These are phyloP conservation scores for Suillus subalutaceus DNA, from an alignment of 768 basidiomycete genomes.

Conservation along the genomic window DNA sequence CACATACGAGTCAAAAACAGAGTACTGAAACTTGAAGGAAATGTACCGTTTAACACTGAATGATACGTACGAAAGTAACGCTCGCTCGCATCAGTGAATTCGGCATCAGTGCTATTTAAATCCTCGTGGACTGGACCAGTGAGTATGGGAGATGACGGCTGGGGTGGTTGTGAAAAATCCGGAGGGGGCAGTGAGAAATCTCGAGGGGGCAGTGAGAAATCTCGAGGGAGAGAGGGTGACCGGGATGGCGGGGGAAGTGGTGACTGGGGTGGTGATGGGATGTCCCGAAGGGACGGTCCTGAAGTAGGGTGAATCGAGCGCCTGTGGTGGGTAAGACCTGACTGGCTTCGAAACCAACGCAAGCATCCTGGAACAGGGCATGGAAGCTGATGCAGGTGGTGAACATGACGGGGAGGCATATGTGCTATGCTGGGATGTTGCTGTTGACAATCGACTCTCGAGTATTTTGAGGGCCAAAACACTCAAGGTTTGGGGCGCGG, in stretches of 20 bases:
- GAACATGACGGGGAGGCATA: background rate
- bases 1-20: background rate
- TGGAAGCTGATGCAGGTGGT: background rate
- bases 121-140: background rate
- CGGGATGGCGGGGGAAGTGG: no score
- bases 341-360: background rate
- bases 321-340: background rate
- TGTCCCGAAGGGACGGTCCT: background rate
- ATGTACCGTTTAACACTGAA: conserved; percentile 9
- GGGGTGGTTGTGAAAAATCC: background rate
- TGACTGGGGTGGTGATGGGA: background rate
- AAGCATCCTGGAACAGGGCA: background rate
- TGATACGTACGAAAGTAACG: background rate
- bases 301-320: background rate
- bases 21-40: background rate
- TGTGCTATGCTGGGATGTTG: background rate
- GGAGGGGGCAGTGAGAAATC: background rate
- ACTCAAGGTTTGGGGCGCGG: no score
- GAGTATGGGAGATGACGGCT: background rate
- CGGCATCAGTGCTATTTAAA: background rate
- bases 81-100: background rate
- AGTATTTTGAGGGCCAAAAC: no score
- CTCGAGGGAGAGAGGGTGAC: background rate
- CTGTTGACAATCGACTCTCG: background rate
- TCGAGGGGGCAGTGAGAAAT: background rate